A percentile compares a stretch with the other conserved stretches of the same genome.
Evolutionary conservation across 805 yeast species (phyloP).

Genomic region (Kodamaea laetipori): DNA sequence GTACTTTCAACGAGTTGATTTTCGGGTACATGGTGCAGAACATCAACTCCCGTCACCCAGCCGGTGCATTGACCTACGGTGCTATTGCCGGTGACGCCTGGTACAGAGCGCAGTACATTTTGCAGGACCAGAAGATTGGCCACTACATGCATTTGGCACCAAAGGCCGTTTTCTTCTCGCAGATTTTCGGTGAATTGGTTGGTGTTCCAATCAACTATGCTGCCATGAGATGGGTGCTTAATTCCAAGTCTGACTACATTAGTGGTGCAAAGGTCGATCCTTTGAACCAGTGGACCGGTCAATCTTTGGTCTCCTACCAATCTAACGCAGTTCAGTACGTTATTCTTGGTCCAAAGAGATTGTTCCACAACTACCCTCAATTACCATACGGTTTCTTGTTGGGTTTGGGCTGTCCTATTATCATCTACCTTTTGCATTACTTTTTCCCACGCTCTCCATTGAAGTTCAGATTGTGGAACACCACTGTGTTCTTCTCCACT

Average conservation of each 20-base stretch:
- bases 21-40: conserved; percentile 24
- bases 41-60: conserved; percentile 20
- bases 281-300: conserved; percentile 31
- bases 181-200: conserved; percentile 26
- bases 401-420: conserved; percentile 24
- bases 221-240: conserved; percentile 27
- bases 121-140: conserved; percentile 28
- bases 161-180: conserved; percentile 24
- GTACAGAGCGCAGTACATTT: conserved; percentile 28
- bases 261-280: conserved; percentile 25
- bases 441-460: conserved; percentile 20
- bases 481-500: conserved; percentile 28
- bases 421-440: conserved; percentile 19
- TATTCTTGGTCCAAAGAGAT: conserved; percentile 25
- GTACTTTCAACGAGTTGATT: conserved; percentile 28
- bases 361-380: conserved; percentile 24
- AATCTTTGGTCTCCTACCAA: conserved; percentile 23
- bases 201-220: conserved; percentile 29
- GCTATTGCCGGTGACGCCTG: conserved; percentile 30
- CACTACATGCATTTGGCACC: conserved; percentile 31
- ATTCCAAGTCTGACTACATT: conserved; percentile 22
- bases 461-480: conserved; percentile 27
- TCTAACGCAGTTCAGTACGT: conserved; percentile 29
- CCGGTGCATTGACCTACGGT: conserved; percentile 27
- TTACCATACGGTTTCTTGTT: conserved; percentile 27